A percentile compares a stretch with the other conserved stretches of the same genome.
These are phyloP conservation scores for Pseudonectria foliicola DNA, from an alignment of 2,329 filamentous ascomycete species.

Conservation along the genomic window DNA sequence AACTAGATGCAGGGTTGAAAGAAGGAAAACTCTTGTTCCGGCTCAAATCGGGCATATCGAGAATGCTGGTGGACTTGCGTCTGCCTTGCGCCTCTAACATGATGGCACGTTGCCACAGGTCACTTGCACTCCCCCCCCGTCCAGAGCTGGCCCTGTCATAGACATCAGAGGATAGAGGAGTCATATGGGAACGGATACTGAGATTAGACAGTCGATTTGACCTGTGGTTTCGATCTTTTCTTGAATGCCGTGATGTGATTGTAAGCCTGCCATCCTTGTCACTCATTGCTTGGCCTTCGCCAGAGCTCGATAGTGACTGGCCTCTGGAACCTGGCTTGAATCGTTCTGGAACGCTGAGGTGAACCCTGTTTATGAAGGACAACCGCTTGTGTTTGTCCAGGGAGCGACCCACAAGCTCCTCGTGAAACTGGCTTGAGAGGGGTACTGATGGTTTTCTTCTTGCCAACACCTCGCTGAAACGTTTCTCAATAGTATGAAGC, in stretches of 20 bases:
- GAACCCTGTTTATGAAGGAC: constrained; percentile 31
- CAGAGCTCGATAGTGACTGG: background rate
- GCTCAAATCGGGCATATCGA: constrained; percentile 2
- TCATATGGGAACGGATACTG: constrained; percentile 11
- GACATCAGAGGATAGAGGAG: constrained; percentile 4
- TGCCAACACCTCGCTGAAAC: constrained; percentile 30
- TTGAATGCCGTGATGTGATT: too few relatives aligned
- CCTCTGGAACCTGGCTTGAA: constrained; percentile 15
- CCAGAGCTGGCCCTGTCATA: constrained; percentile 7
- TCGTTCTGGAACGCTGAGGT: constrained; percentile 26
- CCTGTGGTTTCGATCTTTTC: constrained; percentile 4
- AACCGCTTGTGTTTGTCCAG: constrained; percentile 8
- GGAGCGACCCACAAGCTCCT: constrained; percentile 25
- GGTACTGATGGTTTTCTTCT: constrained; percentile 23
- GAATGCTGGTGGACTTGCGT: constrained; percentile 5
- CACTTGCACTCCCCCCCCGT: constrained; percentile 17
- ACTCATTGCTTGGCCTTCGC: too few relatives aligned
- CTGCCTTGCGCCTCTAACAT: constrained; percentile 17
- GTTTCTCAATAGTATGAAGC: constrained; percentile 31
- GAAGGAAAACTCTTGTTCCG: constrained; percentile 1
- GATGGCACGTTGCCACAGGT: constrained; percentile 22
- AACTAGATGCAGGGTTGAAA: background rate
- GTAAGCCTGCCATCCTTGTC: too few relatives aligned
- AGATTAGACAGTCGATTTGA: constrained; percentile 11
- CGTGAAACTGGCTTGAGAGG: constrained; percentile 33